These are phyloP conservation scores for Pythium oligandrum DNA, from an alignment of 352 stramenopile genomes.

Conservation along the genomic window DNA sequence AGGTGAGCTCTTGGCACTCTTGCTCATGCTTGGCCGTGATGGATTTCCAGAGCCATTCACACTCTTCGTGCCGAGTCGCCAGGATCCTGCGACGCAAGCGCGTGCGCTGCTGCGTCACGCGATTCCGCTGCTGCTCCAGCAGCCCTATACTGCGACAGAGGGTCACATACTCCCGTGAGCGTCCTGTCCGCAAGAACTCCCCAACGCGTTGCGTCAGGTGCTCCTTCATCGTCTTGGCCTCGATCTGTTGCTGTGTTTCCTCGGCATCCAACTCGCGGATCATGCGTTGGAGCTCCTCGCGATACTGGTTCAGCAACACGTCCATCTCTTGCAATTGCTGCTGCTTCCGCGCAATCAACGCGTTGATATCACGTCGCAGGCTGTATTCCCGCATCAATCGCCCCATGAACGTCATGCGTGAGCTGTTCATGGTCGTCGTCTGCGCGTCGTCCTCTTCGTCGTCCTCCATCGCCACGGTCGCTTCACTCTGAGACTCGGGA, in stretches of 20 bases:
- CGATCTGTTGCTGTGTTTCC: background rate
- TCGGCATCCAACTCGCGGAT: slow-evolving; percentile 4
- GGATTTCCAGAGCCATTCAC: slow-evolving; percentile 18
- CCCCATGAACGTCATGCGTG: slow-evolving; percentile 15
- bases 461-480: slow-evolving; percentile 1
- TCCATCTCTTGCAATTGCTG: slow-evolving; percentile 25
- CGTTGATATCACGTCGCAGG: slow-evolving; percentile 27
- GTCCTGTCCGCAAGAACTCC: slow-evolving; percentile 10
- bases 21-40: slow-evolving; percentile 13
- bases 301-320: slow-evolving; percentile 18
- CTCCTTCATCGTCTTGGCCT: slow-evolving; percentile 5
- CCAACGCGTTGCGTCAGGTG: slow-evolving; percentile 1
- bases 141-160: slow-evolving; percentile 7
- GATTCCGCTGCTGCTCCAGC: slow-evolving; percentile 7
- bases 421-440: background rate
- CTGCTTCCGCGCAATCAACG: slow-evolving; percentile 21
- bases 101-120: slow-evolving; percentile 3
- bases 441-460: background rate
- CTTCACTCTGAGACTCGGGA: slow-evolving; percentile 7
- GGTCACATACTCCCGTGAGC: slow-evolving; percentile 4
- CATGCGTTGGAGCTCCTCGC: slow-evolving; percentile 4
- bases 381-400: slow-evolving; percentile 24
- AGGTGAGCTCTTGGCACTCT: slow-evolving; percentile 15
- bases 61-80: slow-evolving; percentile 18
- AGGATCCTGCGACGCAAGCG: slow-evolving; percentile 5